Evolutionary conservation across 805 yeast genomes (phyloP).

Genomic region (Maudiozyma serrabonitensis): DNA sequence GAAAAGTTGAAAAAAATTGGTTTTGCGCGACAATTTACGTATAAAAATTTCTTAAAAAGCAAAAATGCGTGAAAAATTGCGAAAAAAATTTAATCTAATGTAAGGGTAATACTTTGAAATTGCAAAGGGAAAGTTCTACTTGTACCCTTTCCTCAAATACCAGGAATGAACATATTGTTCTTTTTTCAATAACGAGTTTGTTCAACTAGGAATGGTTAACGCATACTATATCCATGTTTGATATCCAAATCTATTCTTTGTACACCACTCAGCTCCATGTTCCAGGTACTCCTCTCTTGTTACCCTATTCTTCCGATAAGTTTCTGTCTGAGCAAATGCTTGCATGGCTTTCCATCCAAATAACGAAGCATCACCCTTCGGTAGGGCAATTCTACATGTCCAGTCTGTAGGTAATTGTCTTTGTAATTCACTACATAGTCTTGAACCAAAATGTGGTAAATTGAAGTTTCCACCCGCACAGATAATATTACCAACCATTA

Average conservation of each 20-base stretch:
- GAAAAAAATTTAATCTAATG: too few species aligned
- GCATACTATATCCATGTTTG: constrained; percentile 26
- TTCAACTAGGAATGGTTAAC: too few species aligned
- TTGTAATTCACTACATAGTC: constrained; percentile 54
- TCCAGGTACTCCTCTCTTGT: constrained; percentile 77
- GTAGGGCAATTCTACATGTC: constrained; percentile 40
- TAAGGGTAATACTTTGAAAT: too few species aligned
- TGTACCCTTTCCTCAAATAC: too few species aligned
- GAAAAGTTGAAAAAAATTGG: too few species aligned
- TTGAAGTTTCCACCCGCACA: constrained; percentile 77
- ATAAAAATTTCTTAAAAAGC: too few species aligned
- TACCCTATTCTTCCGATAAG: constrained; percentile 44
- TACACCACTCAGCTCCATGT: constrained; percentile 53
- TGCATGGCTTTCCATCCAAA: constrained; percentile 54
- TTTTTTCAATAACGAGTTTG: too few species aligned
- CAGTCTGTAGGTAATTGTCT: constrained; percentile 65
- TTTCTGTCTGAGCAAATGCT: constrained; percentile 32
- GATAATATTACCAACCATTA: constrained; percentile 69
- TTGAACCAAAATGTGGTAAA: constrained; percentile 52
- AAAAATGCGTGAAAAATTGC: too few species aligned
- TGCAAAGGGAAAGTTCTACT: too few species aligned
- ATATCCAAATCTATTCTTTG: constrained; percentile 34
- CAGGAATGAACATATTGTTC: too few species aligned
- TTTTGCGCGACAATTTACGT: too few species aligned
- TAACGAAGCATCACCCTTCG: constrained; percentile 31